phyloP scores from a whole-genome alignment of 2,329 filamentous ascomycete species.

The Orbilia ellipsospora region DNA sequence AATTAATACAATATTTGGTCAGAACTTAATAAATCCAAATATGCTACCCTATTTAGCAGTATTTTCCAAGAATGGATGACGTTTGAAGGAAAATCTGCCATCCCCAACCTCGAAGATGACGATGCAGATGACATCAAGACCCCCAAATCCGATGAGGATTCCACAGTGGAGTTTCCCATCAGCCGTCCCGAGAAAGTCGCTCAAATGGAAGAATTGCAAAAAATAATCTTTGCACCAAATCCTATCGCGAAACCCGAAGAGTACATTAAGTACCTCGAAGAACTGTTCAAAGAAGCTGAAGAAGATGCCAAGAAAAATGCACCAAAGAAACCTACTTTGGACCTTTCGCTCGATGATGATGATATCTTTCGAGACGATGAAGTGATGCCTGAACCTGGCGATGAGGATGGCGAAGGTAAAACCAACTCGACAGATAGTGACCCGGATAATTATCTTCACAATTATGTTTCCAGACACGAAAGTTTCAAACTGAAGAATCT shows the following conservation, averaged over 20 bases:
- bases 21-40: conserved; percentile 44
- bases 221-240: conserved; percentile 42
- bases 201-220: conserved; percentile 45
- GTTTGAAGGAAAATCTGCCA: conserved; percentile 41
- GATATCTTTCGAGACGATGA: neutral
- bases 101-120: conserved; percentile 15
- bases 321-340: neutral
- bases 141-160: conserved; percentile 48
- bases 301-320: conserved; percentile 25
- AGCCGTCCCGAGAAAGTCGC: conserved; percentile 43
- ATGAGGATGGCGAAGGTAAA: conserved; percentile 8
- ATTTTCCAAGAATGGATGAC: conserved; percentile 55
- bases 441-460: conserved; percentile 18
- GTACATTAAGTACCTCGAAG: conserved; percentile 35
- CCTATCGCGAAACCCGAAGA: conserved; percentile 40
- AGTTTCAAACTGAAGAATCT: conserved; percentile 32
- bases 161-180: conserved; percentile 10
- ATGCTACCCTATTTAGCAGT: conserved; percentile 45
- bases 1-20: neutral
- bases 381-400: neutral
- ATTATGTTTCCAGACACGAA: neutral
- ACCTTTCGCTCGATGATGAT: neutral
- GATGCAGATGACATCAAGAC: conserved; percentile 44
- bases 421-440: conserved; percentile 9
- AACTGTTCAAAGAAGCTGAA: conserved; percentile 30